A percentile compares a stretch with the other conserved stretches of the same genome.
These are phyloP conservation scores for Filobasidium uniguttulatum DNA, from an alignment of 1,284 basidiomycete genomes.

Conservation along the genomic window DNA sequence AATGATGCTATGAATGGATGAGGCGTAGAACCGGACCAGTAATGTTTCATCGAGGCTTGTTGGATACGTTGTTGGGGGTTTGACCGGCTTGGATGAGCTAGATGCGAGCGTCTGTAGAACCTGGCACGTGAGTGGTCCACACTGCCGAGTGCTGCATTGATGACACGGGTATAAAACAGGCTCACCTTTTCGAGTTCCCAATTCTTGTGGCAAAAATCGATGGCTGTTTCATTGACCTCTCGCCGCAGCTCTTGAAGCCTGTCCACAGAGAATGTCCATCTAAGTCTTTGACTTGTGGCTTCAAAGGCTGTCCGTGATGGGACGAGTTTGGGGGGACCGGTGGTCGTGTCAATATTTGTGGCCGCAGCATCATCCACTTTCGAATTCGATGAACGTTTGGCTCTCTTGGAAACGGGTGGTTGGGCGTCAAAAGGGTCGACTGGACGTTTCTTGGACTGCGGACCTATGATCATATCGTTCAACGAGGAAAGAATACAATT, in stretches of 20 bases:
- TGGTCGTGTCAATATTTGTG: no score
- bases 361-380: no score
- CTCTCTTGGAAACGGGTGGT: no score
- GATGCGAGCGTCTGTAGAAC: not conserved
- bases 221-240: conserved; percentile 8
- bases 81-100: conserved; percentile 12
- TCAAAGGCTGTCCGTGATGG: conserved; percentile 12
- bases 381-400: no score
- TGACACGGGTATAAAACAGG: no score
- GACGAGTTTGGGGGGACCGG: not conserved
- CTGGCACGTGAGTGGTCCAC: not conserved
- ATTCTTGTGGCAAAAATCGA: conserved; percentile 7
- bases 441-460: no score
- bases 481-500: no score
- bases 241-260: conserved; percentile 8
- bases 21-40: conserved; percentile 77
- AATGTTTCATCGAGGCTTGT: conserved; percentile 69
- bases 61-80: conserved; percentile 44
- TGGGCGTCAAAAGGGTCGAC: no score
- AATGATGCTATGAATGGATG: conserved; percentile 76
- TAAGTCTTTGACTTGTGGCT: conserved; percentile 12
- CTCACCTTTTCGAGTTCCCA: conserved; percentile 12
- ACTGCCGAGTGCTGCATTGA: no score
- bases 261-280: conserved; percentile 11
- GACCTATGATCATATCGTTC: no score